Evolutionary conservation across 164 flowering plant genomes (phyloP), one percentile per base, ranked within the genome.

Genomic region (Vitis rotundifolia): DNA sequence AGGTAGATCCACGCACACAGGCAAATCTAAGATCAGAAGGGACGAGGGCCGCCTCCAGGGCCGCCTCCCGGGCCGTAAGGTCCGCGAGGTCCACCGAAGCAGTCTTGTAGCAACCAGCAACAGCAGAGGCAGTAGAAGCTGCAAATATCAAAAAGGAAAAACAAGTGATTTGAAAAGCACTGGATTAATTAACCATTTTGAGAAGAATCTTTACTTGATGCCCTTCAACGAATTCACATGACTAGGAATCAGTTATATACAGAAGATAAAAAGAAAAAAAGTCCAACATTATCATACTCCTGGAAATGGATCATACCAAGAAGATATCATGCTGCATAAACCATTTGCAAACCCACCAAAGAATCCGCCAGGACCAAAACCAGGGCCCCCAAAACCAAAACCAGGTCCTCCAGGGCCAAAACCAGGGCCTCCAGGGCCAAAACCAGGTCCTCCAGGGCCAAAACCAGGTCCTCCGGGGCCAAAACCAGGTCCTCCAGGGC

Each of bases 121-220:
- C 86, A 83, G 72, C 83, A 83, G 28, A 78, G 61, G 71, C 81
- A 76, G 57, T 52, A 80, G 55, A 83, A 61, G 71, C 86, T 83
- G 84, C 70, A 61, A 37, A 47, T 7, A 37, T 37, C 44, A 37
- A 5, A 37, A 37, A 37, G 44, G 44, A 37, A 37, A 37, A 37
- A 37, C 44, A 0, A 0, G 44, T 37, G 44, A 37, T 37, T 37
- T 37, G 44, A 37, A 37, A 37, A 37, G 5, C 8, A 37, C 44
- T 37, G 44, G 44, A 37, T 3, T 6, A 37, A 37, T 37, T 6
- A 37, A 5, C 44, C 44, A 37, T 37, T 37, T 37, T 37, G 44
- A 37, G 44, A 37, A 37, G 44, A 37, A 37, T 37, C 44, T 37
- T 37, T 37, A 37, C 44, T 37, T 37, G 0, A 37, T 37, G 44